phyloP scores from a whole-genome alignment of 2,329 filamentous ascomycete genomes.

The Aureobasidium sp. region DNA sequence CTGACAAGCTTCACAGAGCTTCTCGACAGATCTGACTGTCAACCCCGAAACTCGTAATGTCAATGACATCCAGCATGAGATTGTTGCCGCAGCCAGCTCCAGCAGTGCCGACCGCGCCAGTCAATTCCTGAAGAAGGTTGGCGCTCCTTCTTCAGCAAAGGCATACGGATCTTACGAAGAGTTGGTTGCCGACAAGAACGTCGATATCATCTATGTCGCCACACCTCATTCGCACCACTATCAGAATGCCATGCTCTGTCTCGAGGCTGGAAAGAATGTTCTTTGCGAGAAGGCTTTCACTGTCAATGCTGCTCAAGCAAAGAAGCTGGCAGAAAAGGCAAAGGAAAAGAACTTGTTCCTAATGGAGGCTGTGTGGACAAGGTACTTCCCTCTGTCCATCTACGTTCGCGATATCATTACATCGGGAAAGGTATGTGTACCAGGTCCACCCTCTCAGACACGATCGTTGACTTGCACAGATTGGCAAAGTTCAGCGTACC shows the following conservation, averaged over 20 bases:
- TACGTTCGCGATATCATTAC: slow-evolving; percentile 61
- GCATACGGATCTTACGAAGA: slow-evolving; percentile 77
- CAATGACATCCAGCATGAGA: slow-evolving; percentile 65
- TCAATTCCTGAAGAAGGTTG: slow-evolving; percentile 64
- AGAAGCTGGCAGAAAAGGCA: slow-evolving; percentile 64
- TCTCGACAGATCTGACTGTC: slow-evolving; percentile 70
- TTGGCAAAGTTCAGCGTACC: slow-evolving; percentile 51
- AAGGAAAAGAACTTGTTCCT: slow-evolving; percentile 63
- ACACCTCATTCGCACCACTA: slow-evolving; percentile 92
- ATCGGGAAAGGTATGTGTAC: slow-evolving; percentile 31
- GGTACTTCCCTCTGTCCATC: slow-evolving; percentile 78
- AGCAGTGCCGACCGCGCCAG: slow-evolving; percentile 61
- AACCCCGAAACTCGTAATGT: slow-evolving; percentile 64
- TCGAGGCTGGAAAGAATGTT: slow-evolving; percentile 79
- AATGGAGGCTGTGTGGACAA: slow-evolving; percentile 80
- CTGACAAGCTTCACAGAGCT: slow-evolving; percentile 25
- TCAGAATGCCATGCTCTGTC: slow-evolving; percentile 78
- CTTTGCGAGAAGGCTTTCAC: slow-evolving; percentile 89
- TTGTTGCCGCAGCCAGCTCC: slow-evolving; percentile 75
- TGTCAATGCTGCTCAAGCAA: slow-evolving; percentile 70
- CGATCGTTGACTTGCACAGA: slow-evolving; percentile 16
- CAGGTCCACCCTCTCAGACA: neutral
- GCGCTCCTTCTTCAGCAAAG: slow-evolving; percentile 60
- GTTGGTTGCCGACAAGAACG: slow-evolving; percentile 67
- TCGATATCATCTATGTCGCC: slow-evolving; percentile 83